Evolutionary conservation across 305 asterid genomes (phyloP).

Genomic region (Ilex paraguariensis): DNA sequence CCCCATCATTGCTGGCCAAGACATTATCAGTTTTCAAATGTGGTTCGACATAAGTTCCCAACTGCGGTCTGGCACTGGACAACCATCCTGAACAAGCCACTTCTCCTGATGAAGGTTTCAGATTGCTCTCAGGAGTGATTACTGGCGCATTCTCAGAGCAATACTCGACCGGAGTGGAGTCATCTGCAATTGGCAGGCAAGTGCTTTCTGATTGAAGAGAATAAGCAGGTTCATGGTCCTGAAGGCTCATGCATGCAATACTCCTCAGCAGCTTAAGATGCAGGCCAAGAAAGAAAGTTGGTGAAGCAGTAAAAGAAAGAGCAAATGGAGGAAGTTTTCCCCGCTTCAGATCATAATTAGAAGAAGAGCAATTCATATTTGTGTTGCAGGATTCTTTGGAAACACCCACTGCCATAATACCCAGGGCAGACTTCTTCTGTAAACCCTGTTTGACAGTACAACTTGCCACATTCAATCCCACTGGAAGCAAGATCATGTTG

Average conservation of each 20-base stretch:
- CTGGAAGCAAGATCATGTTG: too few species aligned
- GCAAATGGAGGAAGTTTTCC: constrained; percentile 52
- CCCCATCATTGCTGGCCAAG: constrained; percentile 23
- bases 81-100: constrained; percentile 21
- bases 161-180: constrained; percentile 17
- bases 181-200: constrained; percentile 28
- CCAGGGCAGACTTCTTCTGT: constrained; percentile 36
- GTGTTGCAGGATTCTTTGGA: constrained; percentile 37
- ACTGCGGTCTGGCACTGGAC: constrained; percentile 11
- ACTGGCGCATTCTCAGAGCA: constrained; percentile 25
- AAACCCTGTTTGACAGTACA: constrained; percentile 7
- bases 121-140: constrained; percentile 16
- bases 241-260: constrained; percentile 46
- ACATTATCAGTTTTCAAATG: constrained; percentile 21
- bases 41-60: not conserved
- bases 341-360: constrained; percentile 32
- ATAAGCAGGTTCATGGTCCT: constrained; percentile 30
- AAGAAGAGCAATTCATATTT: constrained; percentile 32
- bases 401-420: constrained; percentile 45
- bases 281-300: constrained; percentile 56
- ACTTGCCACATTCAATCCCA: too few species aligned
- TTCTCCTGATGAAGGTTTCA: constrained; percentile 18
- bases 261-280: constrained; percentile 66
- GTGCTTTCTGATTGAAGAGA: constrained; percentile 30
- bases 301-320: constrained; percentile 64